Evolutionary conservation across 345 rosid genomes (phyloP), one percentile per base, ranked within the genome.

Genomic region (Syzygium jambos): DNA sequence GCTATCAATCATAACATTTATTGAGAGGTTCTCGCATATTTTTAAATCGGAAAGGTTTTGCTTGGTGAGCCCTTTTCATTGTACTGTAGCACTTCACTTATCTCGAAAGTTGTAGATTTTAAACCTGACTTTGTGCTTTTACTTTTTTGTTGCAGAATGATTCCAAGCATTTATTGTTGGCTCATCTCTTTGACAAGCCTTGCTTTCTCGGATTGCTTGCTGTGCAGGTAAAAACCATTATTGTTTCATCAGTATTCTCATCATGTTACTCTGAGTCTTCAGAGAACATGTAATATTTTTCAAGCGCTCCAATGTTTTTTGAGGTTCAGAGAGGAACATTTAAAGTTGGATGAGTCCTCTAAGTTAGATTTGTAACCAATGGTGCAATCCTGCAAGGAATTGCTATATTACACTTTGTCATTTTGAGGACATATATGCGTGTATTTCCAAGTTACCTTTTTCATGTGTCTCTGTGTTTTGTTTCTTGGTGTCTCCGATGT

Each of bases 181-280:
- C 98, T 77, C 99, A 96, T 88, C 97, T 96, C 84, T 96, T 98
- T 86, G 99, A 98, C 91, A 97, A 97, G 89, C 99, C 99, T 52
- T 97, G 99, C 92, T 97, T 97, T 90, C 95, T 97, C 21, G 99
- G 99, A 11, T 89, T 94, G 89, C 99, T 98, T 49, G 99, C 98
- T n/a, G 85, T 95, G 30, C 94, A 95, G 95, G 97, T 94, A 89
- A 85, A 68, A 49, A 43, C 53, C 63, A 30, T 22, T n/a, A 10
- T 41, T 52, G 56, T 51, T 34, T 34, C 59, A 4, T 84, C 51
- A 49, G 53, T 83, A 30, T 83, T 83, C 53, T 12, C 55, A 83
- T 82, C 54, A 34, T 34, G 68, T 29, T 61, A 61, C 68, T n/a
- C 68, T 27, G 68, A 65, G 78, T 65, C 78, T 7, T 68, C 14